Conservation (phyloP, 257 asterid genomes). For the Henckelia pumila region DNA sequence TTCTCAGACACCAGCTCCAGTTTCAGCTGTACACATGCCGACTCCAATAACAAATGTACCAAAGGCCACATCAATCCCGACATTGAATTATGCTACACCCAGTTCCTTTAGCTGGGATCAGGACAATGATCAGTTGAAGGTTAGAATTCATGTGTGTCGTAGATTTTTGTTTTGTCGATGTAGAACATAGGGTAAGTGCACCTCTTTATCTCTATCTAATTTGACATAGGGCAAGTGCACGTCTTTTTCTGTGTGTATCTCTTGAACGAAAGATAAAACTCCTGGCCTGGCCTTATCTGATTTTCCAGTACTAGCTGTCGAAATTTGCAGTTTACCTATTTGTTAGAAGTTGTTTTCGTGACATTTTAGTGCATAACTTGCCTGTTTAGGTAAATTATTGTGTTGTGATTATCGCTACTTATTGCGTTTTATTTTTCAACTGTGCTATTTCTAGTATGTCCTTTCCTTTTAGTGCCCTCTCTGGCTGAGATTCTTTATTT, state of each 20-base stretch:
- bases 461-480: not conserved
- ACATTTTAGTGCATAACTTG: not conserved
- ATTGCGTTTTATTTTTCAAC: not conserved
- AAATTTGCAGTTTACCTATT: not conserved
- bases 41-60: constrained; percentile 30
- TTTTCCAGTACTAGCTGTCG: not conserved
- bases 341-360: not conserved
- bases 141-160: constrained; percentile 14
- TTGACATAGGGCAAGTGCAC: not conserved
- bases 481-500: not conserved
- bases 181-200: not conserved
- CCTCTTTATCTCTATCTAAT: not conserved
- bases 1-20: constrained; percentile 33
- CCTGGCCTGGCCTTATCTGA: not conserved
- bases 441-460: not conserved
- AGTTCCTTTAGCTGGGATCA: constrained; percentile 96
- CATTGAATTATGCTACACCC: constrained; percentile 48
- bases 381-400: not conserved
- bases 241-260: not conserved
- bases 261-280: not conserved
- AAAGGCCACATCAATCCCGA: constrained; percentile 33
- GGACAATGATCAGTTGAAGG: constrained; percentile 78
- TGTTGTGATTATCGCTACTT: not conserved
- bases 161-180: not conserved
- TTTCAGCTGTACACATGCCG: constrained; percentile 23